These are phyloP conservation scores for Ilex paraguariensis DNA, from an alignment of 305 asterid species.

Conservation along the genomic window DNA sequence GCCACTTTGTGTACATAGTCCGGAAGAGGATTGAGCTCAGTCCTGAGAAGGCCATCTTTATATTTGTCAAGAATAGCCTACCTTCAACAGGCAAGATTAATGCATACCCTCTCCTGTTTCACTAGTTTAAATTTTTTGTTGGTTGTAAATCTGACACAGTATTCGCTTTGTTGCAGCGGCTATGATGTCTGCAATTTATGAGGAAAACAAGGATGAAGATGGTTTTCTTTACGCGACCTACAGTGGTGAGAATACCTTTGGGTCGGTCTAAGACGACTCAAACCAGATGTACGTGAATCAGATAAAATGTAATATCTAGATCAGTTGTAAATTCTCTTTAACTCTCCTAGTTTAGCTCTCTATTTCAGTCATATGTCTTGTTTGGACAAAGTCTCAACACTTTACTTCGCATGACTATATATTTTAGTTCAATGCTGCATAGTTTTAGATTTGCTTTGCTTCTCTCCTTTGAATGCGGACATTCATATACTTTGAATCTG, in stretches of 20 bases:
- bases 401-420: too few species aligned
- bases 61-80: background rate
- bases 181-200: constrained; percentile 4
- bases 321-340: too few species aligned
- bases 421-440: too few species aligned
- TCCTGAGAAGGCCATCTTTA: background rate
- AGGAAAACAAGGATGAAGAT: constrained; percentile 8
- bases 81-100: background rate
- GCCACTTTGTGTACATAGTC: background rate
- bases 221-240: constrained; percentile 4
- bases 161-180: constrained; percentile 1
- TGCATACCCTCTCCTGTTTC: background rate
- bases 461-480: too few species aligned
- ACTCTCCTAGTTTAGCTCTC: too few species aligned
- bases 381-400: too few species aligned
- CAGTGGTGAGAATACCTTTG: constrained; percentile 4
- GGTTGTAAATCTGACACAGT: background rate
- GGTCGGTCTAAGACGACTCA: background rate
- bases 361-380: too few species aligned
- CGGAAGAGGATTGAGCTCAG: background rate
- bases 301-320: too few species aligned
- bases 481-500: too few species aligned
- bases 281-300: too few species aligned
- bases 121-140: background rate
- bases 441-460: too few species aligned